Evolutionary conservation across 352 stramenopile genomes (phyloP).

Genomic region (Phytopythium mirpurense): DNA sequence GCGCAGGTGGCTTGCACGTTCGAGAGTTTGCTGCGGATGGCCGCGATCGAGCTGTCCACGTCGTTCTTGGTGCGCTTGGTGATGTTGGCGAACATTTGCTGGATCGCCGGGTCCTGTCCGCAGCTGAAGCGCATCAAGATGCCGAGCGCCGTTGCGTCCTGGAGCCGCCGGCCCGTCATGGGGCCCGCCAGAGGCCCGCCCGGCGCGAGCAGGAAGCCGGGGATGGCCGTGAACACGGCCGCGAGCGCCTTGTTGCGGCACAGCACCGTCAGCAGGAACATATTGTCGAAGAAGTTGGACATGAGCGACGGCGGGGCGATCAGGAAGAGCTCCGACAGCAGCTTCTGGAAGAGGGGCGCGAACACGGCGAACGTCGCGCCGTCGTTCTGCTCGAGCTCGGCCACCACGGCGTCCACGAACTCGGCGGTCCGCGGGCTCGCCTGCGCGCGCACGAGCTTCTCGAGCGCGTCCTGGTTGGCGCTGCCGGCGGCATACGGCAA

Average conservation of each 20-base stretch:
- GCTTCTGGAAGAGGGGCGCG: slow-evolving; percentile 73
- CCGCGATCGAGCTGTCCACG: slow-evolving; percentile 63
- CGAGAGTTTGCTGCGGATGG: slow-evolving; percentile 62
- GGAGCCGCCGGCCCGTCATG: slow-evolving; percentile 60
- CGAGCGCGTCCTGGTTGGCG: slow-evolving; percentile 62
- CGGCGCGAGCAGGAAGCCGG: slow-evolving; percentile 63
- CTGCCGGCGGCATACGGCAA: slow-evolving; percentile 68
- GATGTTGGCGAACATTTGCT: slow-evolving; percentile 83
- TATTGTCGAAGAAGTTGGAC: slow-evolving; percentile 71
- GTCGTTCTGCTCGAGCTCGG: slow-evolving; percentile 45
- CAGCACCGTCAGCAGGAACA: slow-evolving; percentile 56
- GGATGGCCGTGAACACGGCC: slow-evolving; percentile 54
- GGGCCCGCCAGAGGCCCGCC: slow-evolving; percentile 17
- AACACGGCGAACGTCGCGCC: slow-evolving; percentile 47
- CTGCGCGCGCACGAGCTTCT: slow-evolving; percentile 62
- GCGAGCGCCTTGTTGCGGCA: slow-evolving; percentile 67
- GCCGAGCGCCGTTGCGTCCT: slow-evolving; percentile 75
- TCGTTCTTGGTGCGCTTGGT: slow-evolving; percentile 79
- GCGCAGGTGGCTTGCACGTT: slow-evolving; percentile 53
- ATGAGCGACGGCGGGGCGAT: slow-evolving; percentile 76
- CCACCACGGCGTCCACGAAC: slow-evolving; percentile 50
- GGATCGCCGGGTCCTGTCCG: slow-evolving; percentile 59
- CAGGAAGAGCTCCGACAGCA: slow-evolving; percentile 73
- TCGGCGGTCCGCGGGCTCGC: slow-evolving; percentile 44
- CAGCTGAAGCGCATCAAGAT: slow-evolving; percentile 73